Conservation (phyloP, 2,329 filamentous ascomycete species). For the Chrysoporthe deuterocubensis region DNA sequence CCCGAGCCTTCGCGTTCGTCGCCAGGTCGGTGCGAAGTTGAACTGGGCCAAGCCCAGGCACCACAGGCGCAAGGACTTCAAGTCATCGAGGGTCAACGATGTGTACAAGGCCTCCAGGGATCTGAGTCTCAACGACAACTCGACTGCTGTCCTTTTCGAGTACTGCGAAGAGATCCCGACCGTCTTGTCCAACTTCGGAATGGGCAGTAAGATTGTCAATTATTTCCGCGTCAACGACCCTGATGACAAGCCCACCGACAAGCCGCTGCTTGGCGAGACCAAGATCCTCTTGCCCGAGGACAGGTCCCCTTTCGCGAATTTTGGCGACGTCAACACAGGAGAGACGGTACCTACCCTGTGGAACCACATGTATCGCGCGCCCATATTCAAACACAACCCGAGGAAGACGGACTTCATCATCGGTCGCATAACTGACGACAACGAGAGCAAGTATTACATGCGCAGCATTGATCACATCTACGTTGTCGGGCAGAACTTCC, state of each 20-base stretch:
- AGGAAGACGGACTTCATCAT: conserved; percentile 85
- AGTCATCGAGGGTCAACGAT: conserved; percentile 76
- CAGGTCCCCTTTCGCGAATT: conserved; percentile 93
- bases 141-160: conserved; percentile 84
- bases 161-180: conserved; percentile 94
- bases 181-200: conserved; percentile 93
- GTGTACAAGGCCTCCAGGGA: conserved; percentile 82
- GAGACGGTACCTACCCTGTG: conserved; percentile 90
- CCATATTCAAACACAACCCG: conserved; percentile 84
- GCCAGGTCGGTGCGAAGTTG: conserved; percentile 68
- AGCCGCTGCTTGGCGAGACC: conserved; percentile 85
- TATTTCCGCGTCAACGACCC: conserved; percentile 84
- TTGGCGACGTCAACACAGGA: conserved; percentile 89
- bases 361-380: conserved; percentile 94
- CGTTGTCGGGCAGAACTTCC: conserved; percentile 90
- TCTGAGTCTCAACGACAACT: conserved; percentile 86
- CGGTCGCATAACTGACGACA: conserved; percentile 78
- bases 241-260: conserved; percentile 77
- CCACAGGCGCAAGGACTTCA: conserved; percentile 81
- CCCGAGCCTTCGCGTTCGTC: conserved; percentile 74
- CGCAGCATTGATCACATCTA: conserved; percentile 90
- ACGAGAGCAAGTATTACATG: conserved; percentile 77
- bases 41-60: conserved; percentile 72
- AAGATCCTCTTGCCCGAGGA: conserved; percentile 89
- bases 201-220: conserved; percentile 95